Conservation (phyloP, 371 early-diverging fungal species). For the Phascolomyces articulosus region DNA sequence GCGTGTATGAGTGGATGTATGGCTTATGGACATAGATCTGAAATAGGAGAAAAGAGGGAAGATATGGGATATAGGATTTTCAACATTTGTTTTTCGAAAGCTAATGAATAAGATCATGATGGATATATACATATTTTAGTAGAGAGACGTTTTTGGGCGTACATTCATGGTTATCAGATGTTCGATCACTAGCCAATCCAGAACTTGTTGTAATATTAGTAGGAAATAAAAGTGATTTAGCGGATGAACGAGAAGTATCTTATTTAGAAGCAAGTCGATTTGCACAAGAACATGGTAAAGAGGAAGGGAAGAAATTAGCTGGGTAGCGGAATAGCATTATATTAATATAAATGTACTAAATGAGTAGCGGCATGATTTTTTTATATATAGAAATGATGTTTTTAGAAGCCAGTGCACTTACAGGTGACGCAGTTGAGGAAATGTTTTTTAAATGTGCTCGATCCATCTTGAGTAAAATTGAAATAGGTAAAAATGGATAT, state of each 20-base stretch:
- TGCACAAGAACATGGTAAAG: constrained; percentile 66
- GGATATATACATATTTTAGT: constrained; percentile 24
- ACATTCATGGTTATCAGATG: constrained; percentile 68
- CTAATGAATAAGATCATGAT: neutral
- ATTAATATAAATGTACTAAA: neutral
- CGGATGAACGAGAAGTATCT: constrained; percentile 63
- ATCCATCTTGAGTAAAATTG: constrained; percentile 63
- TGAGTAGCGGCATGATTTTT: neutral
- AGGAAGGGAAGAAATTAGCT: too few relatives aligned
- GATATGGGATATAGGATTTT: too few relatives aligned
- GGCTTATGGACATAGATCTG: too few relatives aligned
- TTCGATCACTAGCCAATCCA: constrained; percentile 65
- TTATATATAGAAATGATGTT: constrained; percentile 58
- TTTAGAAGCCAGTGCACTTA: constrained; percentile 64
- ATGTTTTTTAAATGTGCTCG: constrained; percentile 65
- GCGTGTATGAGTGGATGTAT: neutral
- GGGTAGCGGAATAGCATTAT: neutral
- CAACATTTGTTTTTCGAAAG: too few relatives aligned
- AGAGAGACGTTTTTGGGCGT: constrained; percentile 62
- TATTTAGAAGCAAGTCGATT: constrained; percentile 71
- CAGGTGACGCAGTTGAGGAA: constrained; percentile 65
- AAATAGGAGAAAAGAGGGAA: too few relatives aligned
- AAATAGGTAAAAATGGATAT: constrained; percentile 45
- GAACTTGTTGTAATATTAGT: constrained; percentile 69
- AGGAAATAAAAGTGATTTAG: constrained; percentile 74